Conservation (phyloP, 2,329 filamentous ascomycete genomes). For the Simplicillium sp. region DNA sequence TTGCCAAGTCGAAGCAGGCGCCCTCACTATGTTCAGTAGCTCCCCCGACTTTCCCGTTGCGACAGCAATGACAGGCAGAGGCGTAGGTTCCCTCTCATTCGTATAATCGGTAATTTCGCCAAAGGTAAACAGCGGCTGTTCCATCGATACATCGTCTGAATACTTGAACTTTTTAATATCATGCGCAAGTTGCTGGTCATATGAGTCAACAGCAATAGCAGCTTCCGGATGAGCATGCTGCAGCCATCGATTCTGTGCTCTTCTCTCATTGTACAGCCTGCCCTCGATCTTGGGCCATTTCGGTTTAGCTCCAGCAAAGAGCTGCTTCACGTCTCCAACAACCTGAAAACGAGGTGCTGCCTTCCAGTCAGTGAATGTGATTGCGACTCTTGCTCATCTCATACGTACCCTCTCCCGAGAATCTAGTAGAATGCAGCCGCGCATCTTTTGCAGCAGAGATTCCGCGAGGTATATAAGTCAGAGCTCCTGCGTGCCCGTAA, state of each 20-base stretch:
- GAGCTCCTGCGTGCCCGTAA: slow-evolving; percentile 21
- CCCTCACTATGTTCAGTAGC: slow-evolving; percentile 42
- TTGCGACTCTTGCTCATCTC: not conserved
- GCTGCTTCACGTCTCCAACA: slow-evolving; percentile 20
- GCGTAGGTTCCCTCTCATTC: slow-evolving; percentile 12
- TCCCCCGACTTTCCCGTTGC: slow-evolving; percentile 49
- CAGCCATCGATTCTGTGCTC: slow-evolving; percentile 38
- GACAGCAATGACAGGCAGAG: slow-evolving; percentile 31
- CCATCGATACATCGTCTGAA: slow-evolving; percentile 13
- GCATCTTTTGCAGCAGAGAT: slow-evolving; percentile 15
- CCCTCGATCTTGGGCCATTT: slow-evolving; percentile 13
- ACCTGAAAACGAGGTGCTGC: slow-evolving; percentile 21
- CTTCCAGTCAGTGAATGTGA: not conserved
- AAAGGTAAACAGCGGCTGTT: slow-evolving; percentile 36
- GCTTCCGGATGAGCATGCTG: slow-evolving; percentile 41
- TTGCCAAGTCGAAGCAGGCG: slow-evolving; percentile 41
- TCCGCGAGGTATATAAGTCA: slow-evolving; percentile 19
- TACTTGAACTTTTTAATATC: slow-evolving; percentile 21
- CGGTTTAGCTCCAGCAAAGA: slow-evolving; percentile 22
- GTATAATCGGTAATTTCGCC: slow-evolving; percentile 42
- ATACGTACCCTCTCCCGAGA: slow-evolving; percentile 16
- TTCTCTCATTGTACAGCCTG: slow-evolving; percentile 18
- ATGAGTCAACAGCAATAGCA: slow-evolving; percentile 24
- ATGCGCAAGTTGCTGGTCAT: slow-evolving; percentile 23
- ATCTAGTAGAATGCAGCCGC: slow-evolving; percentile 18